Evolutionary conservation across 2,329 filamentous ascomycete species (phyloP).

Genomic region (Stemphylium lycopersici): DNA sequence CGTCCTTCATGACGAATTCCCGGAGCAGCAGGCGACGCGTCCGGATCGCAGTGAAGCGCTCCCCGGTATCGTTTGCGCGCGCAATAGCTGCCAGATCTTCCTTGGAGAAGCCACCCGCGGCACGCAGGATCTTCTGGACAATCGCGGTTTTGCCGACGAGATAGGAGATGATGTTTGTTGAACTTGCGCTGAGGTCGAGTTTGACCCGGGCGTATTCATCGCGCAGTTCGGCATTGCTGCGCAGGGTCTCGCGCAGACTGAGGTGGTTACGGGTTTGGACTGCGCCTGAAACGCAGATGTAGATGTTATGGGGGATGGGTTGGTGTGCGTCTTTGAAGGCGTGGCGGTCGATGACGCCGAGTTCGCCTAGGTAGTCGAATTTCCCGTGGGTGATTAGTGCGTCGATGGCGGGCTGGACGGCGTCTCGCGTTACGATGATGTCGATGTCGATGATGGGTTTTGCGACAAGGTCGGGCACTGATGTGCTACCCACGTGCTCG

Average conservation of each 20-base stretch:
- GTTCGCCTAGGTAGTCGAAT: constrained; percentile 47
- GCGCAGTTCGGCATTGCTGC: constrained; percentile 36
- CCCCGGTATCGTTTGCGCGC: constrained; percentile 21
- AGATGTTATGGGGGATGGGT: constrained; percentile 42
- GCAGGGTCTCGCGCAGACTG: constrained; percentile 45
- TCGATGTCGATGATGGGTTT: constrained; percentile 50
- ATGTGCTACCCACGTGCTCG: constrained; percentile 49
- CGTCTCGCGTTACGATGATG: constrained; percentile 36
- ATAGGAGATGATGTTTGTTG: constrained; percentile 30
- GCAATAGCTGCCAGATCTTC: constrained; percentile 30
- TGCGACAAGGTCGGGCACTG: constrained; percentile 43
- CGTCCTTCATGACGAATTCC: constrained; percentile 35
- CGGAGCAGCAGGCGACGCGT: constrained; percentile 35
- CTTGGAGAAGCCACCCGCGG: constrained; percentile 18
- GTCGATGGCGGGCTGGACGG: constrained; percentile 33
- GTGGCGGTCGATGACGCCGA: constrained; percentile 45
- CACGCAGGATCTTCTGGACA: constrained; percentile 27
- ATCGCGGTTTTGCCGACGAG: constrained; percentile 27
- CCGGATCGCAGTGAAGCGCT: constrained; percentile 22
- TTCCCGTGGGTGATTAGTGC: constrained; percentile 39
- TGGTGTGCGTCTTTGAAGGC: constrained; percentile 42
- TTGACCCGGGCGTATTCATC: constrained; percentile 38
- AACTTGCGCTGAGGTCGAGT: constrained; percentile 24
- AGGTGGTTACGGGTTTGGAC: constrained; percentile 48
- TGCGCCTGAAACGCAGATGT: constrained; percentile 46